phyloP scores from a whole-genome alignment of 805 yeast genomes.

The Schizosaccharomyces lindneri region DNA sequence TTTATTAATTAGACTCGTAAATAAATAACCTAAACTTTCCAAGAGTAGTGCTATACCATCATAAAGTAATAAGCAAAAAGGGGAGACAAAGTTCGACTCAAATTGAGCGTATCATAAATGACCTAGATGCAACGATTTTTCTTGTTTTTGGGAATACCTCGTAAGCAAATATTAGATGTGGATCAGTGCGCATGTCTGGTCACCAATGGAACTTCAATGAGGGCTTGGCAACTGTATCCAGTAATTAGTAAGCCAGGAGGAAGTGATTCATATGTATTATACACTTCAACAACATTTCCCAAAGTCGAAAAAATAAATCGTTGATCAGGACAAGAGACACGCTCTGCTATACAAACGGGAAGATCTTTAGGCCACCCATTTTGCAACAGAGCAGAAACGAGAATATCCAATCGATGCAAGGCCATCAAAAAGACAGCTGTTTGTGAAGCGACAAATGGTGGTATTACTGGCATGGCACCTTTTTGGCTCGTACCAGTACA shows the following conservation, averaged over 20 bases:
- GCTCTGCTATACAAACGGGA: slow-evolving; percentile 69
- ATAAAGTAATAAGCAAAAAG: too few species aligned
- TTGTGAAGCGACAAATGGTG: slow-evolving; percentile 43
- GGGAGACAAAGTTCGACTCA: too few species aligned
- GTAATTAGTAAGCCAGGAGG: slow-evolving; percentile 81
- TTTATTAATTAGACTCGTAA: too few species aligned
- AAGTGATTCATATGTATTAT: slow-evolving; percentile 54
- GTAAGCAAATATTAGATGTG: too few species aligned
- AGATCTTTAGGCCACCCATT: slow-evolving; percentile 44
- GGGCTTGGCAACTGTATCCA: slow-evolving; percentile 50
- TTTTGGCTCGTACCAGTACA: slow-evolving; percentile 88
- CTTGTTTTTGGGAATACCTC: too few species aligned
- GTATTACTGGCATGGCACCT: slow-evolving; percentile 57
- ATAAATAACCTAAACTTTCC: too few species aligned
- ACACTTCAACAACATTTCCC: slow-evolving; percentile 40
- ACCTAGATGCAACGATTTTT: too few species aligned
- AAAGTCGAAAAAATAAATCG: slow-evolving; percentile 55
- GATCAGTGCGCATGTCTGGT: neutral
- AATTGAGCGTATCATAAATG: too few species aligned
- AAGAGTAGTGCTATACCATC: too few species aligned
- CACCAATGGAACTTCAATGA: slow-evolving; percentile 7
- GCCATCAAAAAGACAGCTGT: slow-evolving; percentile 83
- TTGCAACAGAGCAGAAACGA: slow-evolving; percentile 11
- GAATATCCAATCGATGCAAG: slow-evolving; percentile 35
- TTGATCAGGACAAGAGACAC: slow-evolving; percentile 87